Percentiles rank a stretch among this genome's conserved stretches.
phyloP scores from a whole-genome alignment of 257 asterid genomes.

The Linaria vulgaris region DNA sequence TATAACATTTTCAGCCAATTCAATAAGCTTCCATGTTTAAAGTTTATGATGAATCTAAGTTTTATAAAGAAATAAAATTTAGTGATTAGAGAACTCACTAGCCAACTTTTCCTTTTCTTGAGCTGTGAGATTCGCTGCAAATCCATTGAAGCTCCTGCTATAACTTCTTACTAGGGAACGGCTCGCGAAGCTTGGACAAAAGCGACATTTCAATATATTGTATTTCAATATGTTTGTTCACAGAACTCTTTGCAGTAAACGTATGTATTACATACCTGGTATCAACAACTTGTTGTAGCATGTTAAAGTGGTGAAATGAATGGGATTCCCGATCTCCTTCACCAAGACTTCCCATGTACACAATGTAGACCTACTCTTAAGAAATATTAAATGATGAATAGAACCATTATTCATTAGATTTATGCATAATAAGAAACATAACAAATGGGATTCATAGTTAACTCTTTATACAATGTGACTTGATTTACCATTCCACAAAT shows the following conservation, averaged over 20 bases:
- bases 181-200: conserved; percentile 19
- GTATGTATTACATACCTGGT: conserved; percentile 28
- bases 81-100: conserved; percentile 24
- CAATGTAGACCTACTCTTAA: conserved; percentile 32
- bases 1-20: too few species aligned
- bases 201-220: too few species aligned
- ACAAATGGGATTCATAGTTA: too few species aligned
- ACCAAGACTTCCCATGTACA: too few species aligned
- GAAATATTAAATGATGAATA: too few species aligned
- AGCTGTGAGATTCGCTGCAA: conserved; percentile 44
- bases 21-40: too few species aligned
- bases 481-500: background rate
- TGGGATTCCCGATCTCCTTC: conserved; percentile 8
- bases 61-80: too few species aligned
- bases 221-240: too few species aligned
- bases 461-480: background rate
- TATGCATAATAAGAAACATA: background rate
- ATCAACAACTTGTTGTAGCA: conserved; percentile 31
- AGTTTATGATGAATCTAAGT: background rate
- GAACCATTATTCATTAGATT: background rate
- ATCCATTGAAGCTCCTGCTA: conserved; percentile 49
- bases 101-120: conserved; percentile 40
- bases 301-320: conserved; percentile 15
- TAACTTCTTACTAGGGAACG: conserved; percentile 38
- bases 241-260: background rate